Base-by-base conservation (phyloP, 2,329 filamentous ascomycete species). In the Fusarium brachygibbosum region DNA sequence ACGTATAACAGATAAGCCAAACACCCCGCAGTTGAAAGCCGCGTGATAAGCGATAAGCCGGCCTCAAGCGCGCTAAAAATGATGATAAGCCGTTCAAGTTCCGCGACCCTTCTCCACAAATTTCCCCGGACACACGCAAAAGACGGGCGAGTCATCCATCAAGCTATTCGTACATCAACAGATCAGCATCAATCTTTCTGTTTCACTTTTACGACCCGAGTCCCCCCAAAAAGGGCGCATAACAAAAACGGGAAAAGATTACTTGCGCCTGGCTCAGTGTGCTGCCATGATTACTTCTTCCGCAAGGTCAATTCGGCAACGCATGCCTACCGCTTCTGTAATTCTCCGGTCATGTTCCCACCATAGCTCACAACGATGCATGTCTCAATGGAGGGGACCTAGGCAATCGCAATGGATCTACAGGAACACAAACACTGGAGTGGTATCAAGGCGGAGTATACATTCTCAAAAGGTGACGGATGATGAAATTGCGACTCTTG, bases 401-500 rank as follows among this genome's bases (percentile, higher is more conserved):
- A 59, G 55, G 46, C 68, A 49, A 48, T 28, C 34, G 6, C 68
- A 51, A 37, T 29, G 38, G 49, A 19, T 31, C 14, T 17, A 9
- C 17, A 51, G 23, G 44, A 48, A 21, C 4, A 29, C 14, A 38
- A n/a, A 16, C 17, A 28, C 34, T 19, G 32, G 40, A 6, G 9
- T 41, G 35, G 35, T n/a, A 14, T 42, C 59, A 17, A 48, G 57
- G 21, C 70, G 72, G 34, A 41, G 32, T 38, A 57, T 72, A 28
- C 68, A 74, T 34, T 63, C 70, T 12, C 59, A 75, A 52, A 74
- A 76, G 45, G 86, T 88, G 19, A 86, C 87, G 38, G 91, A 95
- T 76, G 89, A 91, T 68, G 92, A 96, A 77, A 92, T 98, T 69
- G 87, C 90, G 45, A 88, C 87, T 41, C 87, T 98, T 46, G 93